Evolutionary conservation across 768 basidiomycete species (phyloP).

Genomic region (Rossbeevera mucosa): DNA sequence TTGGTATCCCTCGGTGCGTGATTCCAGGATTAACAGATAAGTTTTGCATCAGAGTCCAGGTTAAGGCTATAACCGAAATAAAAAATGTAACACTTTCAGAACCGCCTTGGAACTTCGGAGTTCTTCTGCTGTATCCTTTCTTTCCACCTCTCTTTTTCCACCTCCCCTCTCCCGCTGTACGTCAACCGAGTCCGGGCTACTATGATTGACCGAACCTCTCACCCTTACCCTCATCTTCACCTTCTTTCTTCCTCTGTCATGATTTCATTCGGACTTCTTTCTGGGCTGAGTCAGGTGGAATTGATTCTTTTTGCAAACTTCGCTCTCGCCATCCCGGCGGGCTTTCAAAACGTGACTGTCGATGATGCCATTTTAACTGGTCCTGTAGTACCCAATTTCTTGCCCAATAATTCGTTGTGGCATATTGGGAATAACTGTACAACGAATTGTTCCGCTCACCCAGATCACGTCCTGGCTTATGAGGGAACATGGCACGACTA

Average conservation of each 20-base stretch:
- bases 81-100: no score
- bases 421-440: slow-evolving; percentile 5
- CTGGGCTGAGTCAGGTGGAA: background rate
- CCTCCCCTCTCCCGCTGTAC: no score
- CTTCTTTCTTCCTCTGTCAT: background rate
- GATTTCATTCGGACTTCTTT: background rate
- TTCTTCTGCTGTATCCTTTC: no score
- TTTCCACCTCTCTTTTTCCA: no score
- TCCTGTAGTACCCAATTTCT: slow-evolving; percentile 3
- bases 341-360: slow-evolving; percentile 14
- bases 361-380: slow-evolving; percentile 14
- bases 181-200: background rate
- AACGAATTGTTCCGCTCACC: background rate
- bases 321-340: background rate
- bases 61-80: no score
- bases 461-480: background rate
- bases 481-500: slow-evolving; percentile 18
- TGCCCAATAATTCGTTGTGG: slow-evolving; percentile 6
- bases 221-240: background rate
- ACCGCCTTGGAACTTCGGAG: no score
- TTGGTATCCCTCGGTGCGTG: no score
- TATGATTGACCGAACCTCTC: background rate
- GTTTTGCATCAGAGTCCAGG: no score
- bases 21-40: no score
- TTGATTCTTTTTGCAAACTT: background rate